Base-by-base conservation (phyloP, 805 yeast species). In the Kuraishia piskuri region DNA sequence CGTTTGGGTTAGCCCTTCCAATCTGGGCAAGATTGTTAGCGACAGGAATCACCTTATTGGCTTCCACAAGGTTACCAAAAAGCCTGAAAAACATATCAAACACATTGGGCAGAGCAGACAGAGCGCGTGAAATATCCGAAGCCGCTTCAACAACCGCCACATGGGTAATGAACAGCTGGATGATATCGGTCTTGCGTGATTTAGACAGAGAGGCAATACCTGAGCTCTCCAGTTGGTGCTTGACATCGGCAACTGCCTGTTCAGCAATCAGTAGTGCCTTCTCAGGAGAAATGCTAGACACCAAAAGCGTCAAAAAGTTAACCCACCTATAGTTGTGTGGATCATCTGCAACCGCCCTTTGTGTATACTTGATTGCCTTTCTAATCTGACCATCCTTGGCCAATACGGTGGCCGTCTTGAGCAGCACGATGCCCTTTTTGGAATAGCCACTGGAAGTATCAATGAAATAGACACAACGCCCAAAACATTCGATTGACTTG, bases 91-190 rank as follows among this genome's bases (percentile, higher is more conserved):
- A 84, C 10, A 85, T 63, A 10, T 72, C 76, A 58, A 90, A 86
- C 9, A 88, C 74, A 48, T 80, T 89, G 1, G 87, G 79, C n/a
- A 90, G 63, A 50, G 75, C 72, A 46, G 84, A 88, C 55, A 88
- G 64, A 0, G 90, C 81, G 47, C 78, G 78, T 25, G 75, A 71
- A 0, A 76, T 67, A 6, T 90, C 92, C 54, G 78, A 73, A 3
- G 79, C 70, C 5, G 80, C 74, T 60, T 86, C 90, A 52, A 82
- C 69, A n/a, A 89, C 70, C 1, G 88, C 82, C 40, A 90, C 69
- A 60, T 86, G 88, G 0, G 96, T 85, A 67, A 87, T 74, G 59
- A 87, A 87, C 63, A 90, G 73, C 63, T 88, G 88, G 52, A 84
- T 63, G 53, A 83, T 76, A 54, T 77, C 82, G 68, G 77, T 70